Evolutionary conservation across 140 eudicot species (phyloP), one percentile per base, ranked within the genome.

Genomic region (Oenanthe javanica): DNA sequence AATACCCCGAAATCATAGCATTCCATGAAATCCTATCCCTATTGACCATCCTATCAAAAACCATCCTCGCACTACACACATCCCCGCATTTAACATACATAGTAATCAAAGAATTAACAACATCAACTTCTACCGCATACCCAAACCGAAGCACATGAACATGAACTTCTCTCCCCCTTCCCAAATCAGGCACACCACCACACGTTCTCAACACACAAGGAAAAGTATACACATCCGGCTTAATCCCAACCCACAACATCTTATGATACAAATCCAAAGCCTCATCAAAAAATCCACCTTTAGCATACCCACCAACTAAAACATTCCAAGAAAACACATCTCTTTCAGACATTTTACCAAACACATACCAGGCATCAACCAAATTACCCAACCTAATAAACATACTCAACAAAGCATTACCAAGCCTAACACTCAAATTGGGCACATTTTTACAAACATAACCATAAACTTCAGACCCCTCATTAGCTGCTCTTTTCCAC

Each of bases 361-460:
- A 92, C 93, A 94, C 98, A 40, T 87, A 90, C 98, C 98, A 94
- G 15, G 98, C 98, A 79, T 94, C 97, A n/a, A 79, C 87, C 86
- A 94, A 79, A 77, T 86, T 88, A 4, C 94, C 87, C 78, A 94
- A 82, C 88, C 93, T 92, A 51, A 92, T 97, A 74, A 94, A 87
- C 98, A 94, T 89, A 48, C 97, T 89, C 89, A 94, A 82, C 81
- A 94, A 77, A 0, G 96, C 86, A 83, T 94, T 94, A 55, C 98
- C 98, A 57, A 92, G 76, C 79, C 72, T 79, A 18, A 92, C 47
- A 38, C 96, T 82, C 81, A 92, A 83, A 6, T 64, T 87, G 70
- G 74, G 59, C 52, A 46, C 79, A 7, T 80, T 83, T 21, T 61
- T 80, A 72, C 76, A 81, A 0, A 92, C 66, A 48, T 59, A 76